Base-by-base conservation (phyloP, 805 yeast genomes). In the Candida khao-thaluensis region DNA sequence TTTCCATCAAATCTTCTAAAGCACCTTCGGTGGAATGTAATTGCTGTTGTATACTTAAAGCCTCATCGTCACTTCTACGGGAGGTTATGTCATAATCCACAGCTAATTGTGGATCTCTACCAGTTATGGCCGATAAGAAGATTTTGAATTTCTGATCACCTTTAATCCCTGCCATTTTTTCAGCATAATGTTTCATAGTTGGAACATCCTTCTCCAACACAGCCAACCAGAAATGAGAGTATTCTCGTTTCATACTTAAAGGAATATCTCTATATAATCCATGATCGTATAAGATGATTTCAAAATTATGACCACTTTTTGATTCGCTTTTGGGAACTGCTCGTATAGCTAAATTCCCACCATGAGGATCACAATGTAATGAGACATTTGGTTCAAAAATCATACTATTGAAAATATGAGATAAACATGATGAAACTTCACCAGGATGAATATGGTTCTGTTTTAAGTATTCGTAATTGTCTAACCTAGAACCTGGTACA, bases 361-460 rank as follows among this genome's bases (percentile, higher is more conserved):
- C 96, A 59, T 93, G 99, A 1, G 99, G 99, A 59, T 93, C 99
- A 65, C 99, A 93, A 59, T 93, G 99, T 30, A 93, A 76, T 1
- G 91, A 87, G 16, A 88, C 95, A 18, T 80, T 82, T 0, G 96
- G 95, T 2, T 95, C 83, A 66, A 93, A 93, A 28, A 93, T 88
- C 99, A 93, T 93, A 54, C 80, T 82, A 66, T 91, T 87, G 69
- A 93, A 93, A 20, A 88, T 81, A 51, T 91, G 96, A 0, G 96
- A 80, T 26, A 93, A 69, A 57, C 97, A 91, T 5, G 82, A 66
- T 2, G 95, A 82, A 7, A 93, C 95, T 46, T 85, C 85, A 1
- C 82, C 76, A 17, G 95, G 68, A 15, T 85, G 77, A 34, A 93
- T 87, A 26, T 74, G 52, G 54, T 88, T 69, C 2, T 64, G 54